Percentiles rank a stretch among this genome's conserved stretches.
Conservation (phyloP, 768 basidiomycete species). For the Suillus placidus region DNA sequence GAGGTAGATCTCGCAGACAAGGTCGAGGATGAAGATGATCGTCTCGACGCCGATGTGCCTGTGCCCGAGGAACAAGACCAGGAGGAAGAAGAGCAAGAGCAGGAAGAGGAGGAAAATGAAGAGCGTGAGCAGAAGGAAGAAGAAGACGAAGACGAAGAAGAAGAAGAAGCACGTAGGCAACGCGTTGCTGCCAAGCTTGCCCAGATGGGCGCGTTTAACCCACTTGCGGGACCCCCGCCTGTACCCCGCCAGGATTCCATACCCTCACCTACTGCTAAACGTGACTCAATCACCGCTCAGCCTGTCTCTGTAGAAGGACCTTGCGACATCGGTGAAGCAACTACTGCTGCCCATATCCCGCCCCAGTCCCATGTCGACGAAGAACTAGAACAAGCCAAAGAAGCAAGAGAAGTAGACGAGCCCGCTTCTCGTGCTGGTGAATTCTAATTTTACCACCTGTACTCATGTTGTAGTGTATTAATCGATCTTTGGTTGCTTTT, state of each 20-base stretch:
- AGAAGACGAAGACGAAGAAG: conserved; percentile 49
- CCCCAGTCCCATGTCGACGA: conserved; percentile 22
- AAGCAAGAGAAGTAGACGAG: conserved; percentile 19
- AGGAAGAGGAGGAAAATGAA: conserved; percentile 17
- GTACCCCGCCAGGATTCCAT: conserved; percentile 18
- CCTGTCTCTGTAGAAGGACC: conserved; percentile 10
- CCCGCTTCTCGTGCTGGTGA: conserved; percentile 41
- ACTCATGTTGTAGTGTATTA: conserved; percentile 27
- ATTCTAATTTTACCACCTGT: conserved; percentile 37
- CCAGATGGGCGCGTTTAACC: conserved; percentile 64
- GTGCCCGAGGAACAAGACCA: conserved; percentile 12
- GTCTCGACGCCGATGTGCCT: conserved; percentile 9
- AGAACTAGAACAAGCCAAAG: conserved; percentile 17
- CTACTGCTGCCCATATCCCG: conserved; percentile 6
- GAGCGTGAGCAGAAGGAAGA: conserved; percentile 8
- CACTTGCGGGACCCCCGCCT: conserved; percentile 45
- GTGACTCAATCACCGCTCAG: conserved; percentile 16
- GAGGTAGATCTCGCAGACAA: conserved; percentile 15
- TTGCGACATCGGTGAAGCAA: conserved; percentile 22
- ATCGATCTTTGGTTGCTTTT: conserved; percentile 20
- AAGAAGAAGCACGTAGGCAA: conserved; percentile 54
- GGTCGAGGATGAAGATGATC: conserved; percentile 20
- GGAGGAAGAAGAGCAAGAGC: conserved; percentile 15
- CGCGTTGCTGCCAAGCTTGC: conserved; percentile 62
- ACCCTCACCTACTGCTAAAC: background rate